Conservation (phyloP, 371 early-diverging fungal genomes). For the Mortierella sp. region DNA sequence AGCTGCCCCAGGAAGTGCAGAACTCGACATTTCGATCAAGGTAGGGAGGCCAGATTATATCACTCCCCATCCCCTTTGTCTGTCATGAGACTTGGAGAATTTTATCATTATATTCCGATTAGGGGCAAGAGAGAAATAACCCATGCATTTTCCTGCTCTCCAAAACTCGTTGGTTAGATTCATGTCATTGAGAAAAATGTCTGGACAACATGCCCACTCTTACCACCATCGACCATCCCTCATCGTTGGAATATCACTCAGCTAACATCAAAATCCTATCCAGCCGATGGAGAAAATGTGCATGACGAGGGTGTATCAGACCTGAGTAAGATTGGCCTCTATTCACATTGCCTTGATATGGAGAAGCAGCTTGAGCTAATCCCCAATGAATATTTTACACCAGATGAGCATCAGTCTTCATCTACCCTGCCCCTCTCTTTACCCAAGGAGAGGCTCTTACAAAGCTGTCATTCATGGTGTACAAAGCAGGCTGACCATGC, state of each 20-base stretch:
- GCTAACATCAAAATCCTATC: slow-evolving; percentile 7
- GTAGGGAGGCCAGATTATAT: slow-evolving; percentile 1
- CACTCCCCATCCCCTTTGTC: no score
- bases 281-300: slow-evolving; percentile 8
- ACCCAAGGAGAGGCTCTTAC: background rate
- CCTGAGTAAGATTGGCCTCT: slow-evolving; percentile 19
- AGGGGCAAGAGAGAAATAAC: background rate
- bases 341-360: no score
- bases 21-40: slow-evolving; percentile 43
- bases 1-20: slow-evolving; percentile 25
- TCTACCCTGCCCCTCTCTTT: no score
- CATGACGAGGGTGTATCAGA: slow-evolving; percentile 24
- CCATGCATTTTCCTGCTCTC: background rate
- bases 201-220: slow-evolving; percentile 47
- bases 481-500: background rate
- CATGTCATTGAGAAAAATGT: slow-evolving; percentile 39
- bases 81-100: background rate
- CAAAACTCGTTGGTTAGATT: slow-evolving; percentile 12
- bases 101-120: background rate
- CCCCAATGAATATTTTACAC: no score
- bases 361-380: no score
- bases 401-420: no score
- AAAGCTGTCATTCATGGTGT: background rate
- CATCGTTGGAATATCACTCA: slow-evolving; percentile 43
- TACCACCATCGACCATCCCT: slow-evolving; percentile 41